phyloP scores from a whole-genome alignment of 371 early-diverging fungal species.

The Syncephalastrum contaminatum region DNA sequence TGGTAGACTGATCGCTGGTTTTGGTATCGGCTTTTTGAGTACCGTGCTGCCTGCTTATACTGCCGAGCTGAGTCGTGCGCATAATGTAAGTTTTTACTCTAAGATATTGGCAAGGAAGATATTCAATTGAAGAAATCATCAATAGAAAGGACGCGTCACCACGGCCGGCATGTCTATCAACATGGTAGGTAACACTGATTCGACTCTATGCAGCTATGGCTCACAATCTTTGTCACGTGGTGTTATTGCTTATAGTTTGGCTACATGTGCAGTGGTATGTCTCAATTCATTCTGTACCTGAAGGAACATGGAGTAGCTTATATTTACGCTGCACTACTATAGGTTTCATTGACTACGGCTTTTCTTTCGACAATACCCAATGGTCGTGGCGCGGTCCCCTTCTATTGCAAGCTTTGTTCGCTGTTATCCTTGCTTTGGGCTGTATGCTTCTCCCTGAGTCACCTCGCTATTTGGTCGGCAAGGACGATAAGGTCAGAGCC shows the following conservation, averaged over 20 bases:
- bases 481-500: constrained; percentile 52
- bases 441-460: constrained; percentile 51
- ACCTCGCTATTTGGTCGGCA: constrained; percentile 49
- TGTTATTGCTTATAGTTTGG: constrained; percentile 14
- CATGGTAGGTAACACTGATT: constrained; percentile 9
- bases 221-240: no score
- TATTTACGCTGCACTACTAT: no score
- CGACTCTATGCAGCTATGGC: no score
- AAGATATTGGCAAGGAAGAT: not conserved
- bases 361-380: constrained; percentile 20
- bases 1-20: constrained; percentile 49
- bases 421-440: constrained; percentile 43
- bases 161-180: constrained; percentile 40
- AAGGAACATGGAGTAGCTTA: no score
- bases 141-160: constrained; percentile 35
- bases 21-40: constrained; percentile 48
- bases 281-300: no score
- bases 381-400: constrained; percentile 49
- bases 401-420: constrained; percentile 42
- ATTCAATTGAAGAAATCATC: not conserved
- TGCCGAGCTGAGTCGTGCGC: constrained; percentile 48
- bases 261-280: constrained; percentile 20
- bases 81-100: constrained; percentile 26
- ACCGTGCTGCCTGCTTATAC: constrained; percentile 50
- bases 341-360: constrained; percentile 45